Base-by-base conservation (phyloP, 306 rosid species). In the Citrullus colocynthis region DNA sequence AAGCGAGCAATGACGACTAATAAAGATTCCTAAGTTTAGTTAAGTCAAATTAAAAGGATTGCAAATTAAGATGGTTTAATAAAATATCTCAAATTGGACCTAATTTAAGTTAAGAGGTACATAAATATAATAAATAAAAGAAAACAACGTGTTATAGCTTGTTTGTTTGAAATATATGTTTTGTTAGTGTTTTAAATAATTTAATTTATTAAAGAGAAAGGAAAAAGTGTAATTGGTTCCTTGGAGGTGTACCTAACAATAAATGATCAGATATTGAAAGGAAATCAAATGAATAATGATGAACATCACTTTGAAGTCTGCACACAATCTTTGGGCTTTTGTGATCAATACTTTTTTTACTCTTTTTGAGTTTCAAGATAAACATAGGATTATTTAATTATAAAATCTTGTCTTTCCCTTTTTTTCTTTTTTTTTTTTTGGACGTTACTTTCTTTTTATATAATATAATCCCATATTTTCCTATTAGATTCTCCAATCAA, bases 351-450 rank as follows among this genome's bases (percentile, higher is more conserved):
- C 20, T 37, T 37, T 0, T 32, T 67, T 42, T 51, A 18, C 28
- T 65, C 24, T 37, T 65, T 65, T 65, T 65, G 49, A 37, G 73
- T 66, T 66, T 66, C 9, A 67, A 67, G 74, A 67, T 67, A 67
- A 42, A 42, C 74, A 42, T 67, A n/a, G 74, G 55, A 67, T 67
- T 42, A 67, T 67, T 42, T 67, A 42, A 67, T 10, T 67, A 67
- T n/a, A 67, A 41, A 41, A 42, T 39, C 48, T 39, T 65, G 1
- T 28, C 34, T 59, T 59, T 24, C 5, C 4, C 9, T 2, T 9
- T 44, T 1, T 44, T 3, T 44, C 9, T 9, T 11, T 21, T 4
- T 3, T 24, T 9, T 20, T 9, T 24, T 34, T 12, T 67, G 41
- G 16, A 11, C 71, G 7, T 37, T 16, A 65, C 73, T 65, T 65